These are phyloP conservation scores for Brettanomyces naardenensis DNA, from an alignment of 805 yeast species.

Conservation along the genomic window DNA sequence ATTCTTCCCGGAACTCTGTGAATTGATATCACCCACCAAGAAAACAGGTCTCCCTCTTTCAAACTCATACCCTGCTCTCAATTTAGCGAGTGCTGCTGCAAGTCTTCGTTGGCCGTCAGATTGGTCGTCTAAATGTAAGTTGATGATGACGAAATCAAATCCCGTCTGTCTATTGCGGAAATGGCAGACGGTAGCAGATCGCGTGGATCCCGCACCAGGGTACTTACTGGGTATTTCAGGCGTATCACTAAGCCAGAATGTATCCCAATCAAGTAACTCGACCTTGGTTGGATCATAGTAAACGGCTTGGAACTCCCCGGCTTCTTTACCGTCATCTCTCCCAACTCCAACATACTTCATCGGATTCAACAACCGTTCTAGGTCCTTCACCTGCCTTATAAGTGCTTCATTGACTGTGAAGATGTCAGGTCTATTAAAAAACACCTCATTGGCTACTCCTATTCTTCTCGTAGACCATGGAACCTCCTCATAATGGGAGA, in stretches of 20 bases:
- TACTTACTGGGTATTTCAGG: constrained; percentile 43
- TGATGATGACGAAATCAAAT: constrained; percentile 30
- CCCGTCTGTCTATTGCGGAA: constrained; percentile 25
- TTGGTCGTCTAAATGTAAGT: constrained; percentile 44
- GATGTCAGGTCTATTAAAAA: constrained; percentile 26
- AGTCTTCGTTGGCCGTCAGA: constrained; percentile 38
- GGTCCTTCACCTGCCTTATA: constrained; percentile 37
- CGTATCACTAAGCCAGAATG: constrained; percentile 47
- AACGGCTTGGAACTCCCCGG: constrained; percentile 47
- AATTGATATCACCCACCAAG: constrained; percentile 53
- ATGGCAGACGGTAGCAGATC: constrained; percentile 33
- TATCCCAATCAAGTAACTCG: constrained; percentile 31
- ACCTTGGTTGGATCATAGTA: constrained; percentile 32
- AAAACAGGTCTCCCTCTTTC: constrained; percentile 29
- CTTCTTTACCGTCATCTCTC: constrained; percentile 41
- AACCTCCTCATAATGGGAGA: constrained; percentile 20
- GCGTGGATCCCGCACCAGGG: constrained; percentile 32
- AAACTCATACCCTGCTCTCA: constrained; percentile 30
- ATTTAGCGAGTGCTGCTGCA: constrained; percentile 35
- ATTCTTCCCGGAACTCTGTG: constrained; percentile 34
- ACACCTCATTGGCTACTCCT: constrained; percentile 27
- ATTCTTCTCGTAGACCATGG: constrained; percentile 30
- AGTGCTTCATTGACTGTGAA: constrained; percentile 42
- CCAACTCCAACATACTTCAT: constrained; percentile 42
- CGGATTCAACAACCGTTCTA: constrained; percentile 23